Evolutionary conservation across 306 rosid genomes (phyloP), one percentile per base, ranked within the genome.

Genomic region (Medicago ruthenica): DNA sequence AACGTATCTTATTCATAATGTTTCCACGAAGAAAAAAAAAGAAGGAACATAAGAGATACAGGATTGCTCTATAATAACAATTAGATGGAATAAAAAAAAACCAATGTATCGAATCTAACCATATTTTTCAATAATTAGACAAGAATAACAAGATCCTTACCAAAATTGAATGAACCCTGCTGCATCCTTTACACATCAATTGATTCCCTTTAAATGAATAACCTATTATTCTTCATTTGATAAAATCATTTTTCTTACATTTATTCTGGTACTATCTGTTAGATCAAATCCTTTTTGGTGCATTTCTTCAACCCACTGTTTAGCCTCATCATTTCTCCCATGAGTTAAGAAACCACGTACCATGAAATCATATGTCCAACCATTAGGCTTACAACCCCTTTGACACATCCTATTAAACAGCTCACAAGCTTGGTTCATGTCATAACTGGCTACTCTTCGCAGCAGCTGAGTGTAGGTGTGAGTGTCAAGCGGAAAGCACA

Each of bases 391-490:
- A 73, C 73, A 84, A 42, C 98, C 97, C 83, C 40, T 86, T 57
- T 61, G 78, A 73, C 76, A 63, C 79, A 94, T 84, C 87, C 87
- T 73, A 70, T 72, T 6, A 75, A 90, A 83, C 78, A 86, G 81
- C 77, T 74, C 82, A 83, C 76, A 41, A 17, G 94, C 97, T 67
- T 58, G 70, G 74, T 81, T 86, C 85, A 87, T 79, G 18, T 85
- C 88, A 45, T 11, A 62, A 60, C 6, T 24, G 78, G 84, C 18
- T 63, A 53, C 75, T 76, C 83, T 87, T 83, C 82, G 80, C 79
- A 91, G 77, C 83, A 94, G 84, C 82, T 91, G 14, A 76, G 90
- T 90, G 83, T 91, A 90, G 44, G 98, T 90, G 89, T 70, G 85
- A 66, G 64, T 37, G 55, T 91, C 79, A 57, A 73, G 82, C 14